Evolutionary conservation across 2,329 filamentous ascomycete genomes (phyloP).

Genomic region (Sporothrix pseudoabietina): DNA sequence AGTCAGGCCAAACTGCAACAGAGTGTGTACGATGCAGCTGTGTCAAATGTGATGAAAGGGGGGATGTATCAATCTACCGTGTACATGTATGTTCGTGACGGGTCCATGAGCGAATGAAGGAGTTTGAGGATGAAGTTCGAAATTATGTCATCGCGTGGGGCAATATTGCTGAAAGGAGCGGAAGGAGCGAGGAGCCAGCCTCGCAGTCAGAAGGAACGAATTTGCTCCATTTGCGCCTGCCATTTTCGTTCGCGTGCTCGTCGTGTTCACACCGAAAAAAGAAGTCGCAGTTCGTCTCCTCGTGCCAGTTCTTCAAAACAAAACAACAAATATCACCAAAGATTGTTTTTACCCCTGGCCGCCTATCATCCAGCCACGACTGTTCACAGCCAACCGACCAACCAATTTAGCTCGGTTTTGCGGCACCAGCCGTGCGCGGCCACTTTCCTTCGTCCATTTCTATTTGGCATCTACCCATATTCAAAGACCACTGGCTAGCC

Average conservation of each 20-base stretch:
- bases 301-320: not conserved
- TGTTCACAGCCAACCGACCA: constrained; percentile 23
- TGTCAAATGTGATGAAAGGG: no score
- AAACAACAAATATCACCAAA: not conserved
- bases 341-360: not conserved
- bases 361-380: not conserved
- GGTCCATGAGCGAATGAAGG: not conserved
- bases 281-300: no score
- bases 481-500: not conserved
- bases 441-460: not conserved
- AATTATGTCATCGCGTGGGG: constrained; percentile 10
- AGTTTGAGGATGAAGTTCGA: not conserved
- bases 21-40: no score
- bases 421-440: constrained; percentile 22
- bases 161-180: not conserved
- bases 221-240: not conserved
- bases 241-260: not conserved
- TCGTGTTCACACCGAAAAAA: not conserved
- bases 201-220: not conserved
- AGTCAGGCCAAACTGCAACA: no score
- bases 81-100: no score
- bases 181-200: not conserved
- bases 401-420: constrained; percentile 10
- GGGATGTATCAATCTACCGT: no score
- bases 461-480: not conserved